A percentile compares a stretch with the other conserved stretches of the same genome.
Conservation (phyloP, 2,329 filamentous ascomycete species). For the Furcasterigmium sp. region DNA sequence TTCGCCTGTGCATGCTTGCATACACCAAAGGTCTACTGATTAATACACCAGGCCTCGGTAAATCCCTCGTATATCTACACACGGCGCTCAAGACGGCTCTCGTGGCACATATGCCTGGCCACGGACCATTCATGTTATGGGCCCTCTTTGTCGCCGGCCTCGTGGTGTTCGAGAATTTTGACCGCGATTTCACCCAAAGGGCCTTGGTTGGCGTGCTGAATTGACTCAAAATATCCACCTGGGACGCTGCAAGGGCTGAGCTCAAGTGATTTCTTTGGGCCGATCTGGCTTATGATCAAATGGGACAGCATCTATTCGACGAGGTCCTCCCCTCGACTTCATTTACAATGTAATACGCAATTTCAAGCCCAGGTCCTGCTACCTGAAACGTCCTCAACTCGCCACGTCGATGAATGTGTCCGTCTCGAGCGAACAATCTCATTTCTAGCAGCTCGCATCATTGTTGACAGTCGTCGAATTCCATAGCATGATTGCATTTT, state of each 20-base stretch:
- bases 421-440: too few relatives aligned
- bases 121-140: not conserved
- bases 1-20: slow-evolving; percentile 17
- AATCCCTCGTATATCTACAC: not conserved
- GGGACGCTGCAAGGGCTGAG: not conserved
- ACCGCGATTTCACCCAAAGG: not conserved
- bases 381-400: too few relatives aligned
- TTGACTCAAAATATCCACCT: not conserved
- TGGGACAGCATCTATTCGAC: not conserved
- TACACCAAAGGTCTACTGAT: slow-evolving; percentile 15
- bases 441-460: too few relatives aligned
- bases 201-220: not conserved
- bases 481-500: too few relatives aligned
- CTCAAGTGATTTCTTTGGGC: not conserved
- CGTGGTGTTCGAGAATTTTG: not conserved
- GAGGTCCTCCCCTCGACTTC: too few relatives aligned
- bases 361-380: too few relatives aligned
- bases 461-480: too few relatives aligned
- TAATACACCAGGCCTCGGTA: slow-evolving; percentile 9
- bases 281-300: not conserved
- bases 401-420: too few relatives aligned
- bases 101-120: not conserved
- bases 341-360: too few relatives aligned
- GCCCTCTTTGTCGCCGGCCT: not conserved
- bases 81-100: not conserved